These are phyloP conservation scores for Leucocoprinus leucothites DNA, from an alignment of 768 basidiomycete species.

Conservation along the genomic window DNA sequence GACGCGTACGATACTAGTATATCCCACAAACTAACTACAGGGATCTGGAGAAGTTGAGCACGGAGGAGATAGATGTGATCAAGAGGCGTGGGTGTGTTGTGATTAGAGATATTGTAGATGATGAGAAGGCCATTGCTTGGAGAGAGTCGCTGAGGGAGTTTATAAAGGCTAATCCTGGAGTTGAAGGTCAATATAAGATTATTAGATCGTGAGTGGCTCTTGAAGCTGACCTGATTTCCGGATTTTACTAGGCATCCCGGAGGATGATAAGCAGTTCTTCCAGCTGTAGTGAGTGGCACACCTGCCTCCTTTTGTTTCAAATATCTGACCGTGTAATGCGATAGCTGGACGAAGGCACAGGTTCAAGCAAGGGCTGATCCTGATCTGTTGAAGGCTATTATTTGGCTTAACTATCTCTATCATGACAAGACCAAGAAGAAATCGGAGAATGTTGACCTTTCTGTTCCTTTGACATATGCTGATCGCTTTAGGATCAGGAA, in stretches of 20 bases:
- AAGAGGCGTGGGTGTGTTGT: slow-evolving; percentile 57
- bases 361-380: slow-evolving; percentile 70
- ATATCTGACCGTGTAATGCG: no score
- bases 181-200: slow-evolving; percentile 38
- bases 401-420: slow-evolving; percentile 68
- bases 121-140: slow-evolving; percentile 55
- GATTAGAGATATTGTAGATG: slow-evolving; percentile 57
- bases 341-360: slow-evolving; percentile 31
- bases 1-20: slow-evolving; percentile 31
- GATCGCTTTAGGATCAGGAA: slow-evolving; percentile 74
- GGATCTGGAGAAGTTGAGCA: slow-evolving; percentile 44
- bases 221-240: background rate
- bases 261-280: slow-evolving; percentile 68
- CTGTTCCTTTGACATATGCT: slow-evolving; percentile 62
- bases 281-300: slow-evolving; percentile 55
- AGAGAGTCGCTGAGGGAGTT: slow-evolving; percentile 54
- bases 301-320: background rate
- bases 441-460: slow-evolving; percentile 24
- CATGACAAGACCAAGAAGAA: slow-evolving; percentile 34
- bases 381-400: slow-evolving; percentile 52
- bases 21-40: slow-evolving; percentile 62
- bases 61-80: slow-evolving; percentile 46
- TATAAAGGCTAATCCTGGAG: slow-evolving; percentile 49
- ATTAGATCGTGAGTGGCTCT: background rate
- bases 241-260: slow-evolving; percentile 42